A percentile compares a stretch with the other conserved stretches of the same genome.
These are phyloP conservation scores for Vitis hybrid DNA, from an alignment of 177 flowering plant genomes.

Conservation along the genomic window DNA sequence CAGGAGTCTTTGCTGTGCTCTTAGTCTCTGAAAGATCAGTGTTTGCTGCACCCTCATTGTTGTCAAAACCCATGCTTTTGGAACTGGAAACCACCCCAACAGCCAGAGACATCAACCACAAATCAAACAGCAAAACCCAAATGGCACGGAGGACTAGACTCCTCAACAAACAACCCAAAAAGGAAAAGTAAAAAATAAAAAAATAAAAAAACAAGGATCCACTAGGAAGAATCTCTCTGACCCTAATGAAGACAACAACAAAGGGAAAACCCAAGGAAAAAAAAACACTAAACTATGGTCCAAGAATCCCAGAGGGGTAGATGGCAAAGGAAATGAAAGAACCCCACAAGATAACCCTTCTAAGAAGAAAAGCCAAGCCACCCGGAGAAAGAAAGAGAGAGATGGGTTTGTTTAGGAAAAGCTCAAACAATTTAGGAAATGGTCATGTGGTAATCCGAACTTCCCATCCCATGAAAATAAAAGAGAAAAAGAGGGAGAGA, in stretches of 20 bases:
- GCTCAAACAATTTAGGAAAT: slow-evolving; percentile 21
- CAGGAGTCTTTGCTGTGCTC: neutral
- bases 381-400: slow-evolving; percentile 8
- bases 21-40: slow-evolving; percentile 13
- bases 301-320: slow-evolving; percentile 23
- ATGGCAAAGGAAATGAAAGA: slow-evolving; percentile 6
- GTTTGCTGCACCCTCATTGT: slow-evolving; percentile 14
- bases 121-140: slow-evolving; percentile 11
- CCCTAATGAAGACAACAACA: slow-evolving; percentile 1
- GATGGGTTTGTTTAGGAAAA: slow-evolving; percentile 13
- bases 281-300: slow-evolving; percentile 8
- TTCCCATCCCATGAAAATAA: neutral
- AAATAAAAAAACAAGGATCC: slow-evolving; percentile 11
- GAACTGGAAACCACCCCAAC: slow-evolving; percentile 38
- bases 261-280: neutral
- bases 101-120: slow-evolving; percentile 46
- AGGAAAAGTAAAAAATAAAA: slow-evolving; percentile 6
- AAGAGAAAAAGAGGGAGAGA: slow-evolving; percentile 12
- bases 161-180: neutral
- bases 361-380: slow-evolving; percentile 18
- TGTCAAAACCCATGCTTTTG: slow-evolving; percentile 53
- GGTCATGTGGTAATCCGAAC: slow-evolving; percentile 46
- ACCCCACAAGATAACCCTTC: slow-evolving; percentile 19
- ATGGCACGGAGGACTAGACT: neutral
- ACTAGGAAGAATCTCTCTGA: slow-evolving; percentile 14